Conservation (phyloP, 495 filamentous ascomycete genomes). For the Aspergillus incahuasiensis region DNA sequence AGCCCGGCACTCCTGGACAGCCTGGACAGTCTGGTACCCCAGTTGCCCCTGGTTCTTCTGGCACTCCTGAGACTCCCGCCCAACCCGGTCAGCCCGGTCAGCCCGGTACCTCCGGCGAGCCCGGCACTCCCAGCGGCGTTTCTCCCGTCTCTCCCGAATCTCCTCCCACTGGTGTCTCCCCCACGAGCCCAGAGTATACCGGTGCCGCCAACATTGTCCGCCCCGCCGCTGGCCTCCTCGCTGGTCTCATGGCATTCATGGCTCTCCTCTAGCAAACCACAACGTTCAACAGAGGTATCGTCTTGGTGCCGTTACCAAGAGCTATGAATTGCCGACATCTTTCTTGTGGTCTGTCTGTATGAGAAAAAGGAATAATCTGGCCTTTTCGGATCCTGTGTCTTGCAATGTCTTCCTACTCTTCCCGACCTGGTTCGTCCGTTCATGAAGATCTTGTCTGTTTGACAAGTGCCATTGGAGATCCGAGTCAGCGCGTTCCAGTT, state of each 20-base stretch:
- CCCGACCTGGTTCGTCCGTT: not conserved
- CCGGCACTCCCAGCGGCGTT: not conserved
- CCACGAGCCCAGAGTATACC: slow-evolving; percentile 22
- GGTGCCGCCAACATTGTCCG: slow-evolving; percentile 33
- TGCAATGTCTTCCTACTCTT: not conserved
- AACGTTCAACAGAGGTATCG: not conserved
- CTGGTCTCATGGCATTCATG: slow-evolving; percentile 37
- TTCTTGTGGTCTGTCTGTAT: not conserved
- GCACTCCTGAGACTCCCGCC: not conserved
- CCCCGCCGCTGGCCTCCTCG: slow-evolving; percentile 35
- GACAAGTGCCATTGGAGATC: not conserved
- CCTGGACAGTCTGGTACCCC: not conserved
- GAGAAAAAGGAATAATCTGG: slow-evolving; percentile 4
- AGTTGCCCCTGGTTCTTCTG: not conserved
- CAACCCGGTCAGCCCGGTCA: not conserved
- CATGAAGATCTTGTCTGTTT: not conserved
- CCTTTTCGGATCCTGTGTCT: slow-evolving; percentile 3
- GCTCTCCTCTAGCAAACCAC: slow-evolving; percentile 33
- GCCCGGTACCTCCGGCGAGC: not conserved
- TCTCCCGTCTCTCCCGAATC: slow-evolving; percentile 2
- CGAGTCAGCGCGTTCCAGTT: not conserved
- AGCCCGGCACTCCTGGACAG: not conserved
- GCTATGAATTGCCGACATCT: not conserved
- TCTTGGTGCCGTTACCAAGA: not conserved
- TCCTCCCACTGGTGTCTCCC: slow-evolving; percentile 16